Base-by-base conservation (phyloP, 2,329 filamentous ascomycete species). In the Diaporthe aspalathi region DNA sequence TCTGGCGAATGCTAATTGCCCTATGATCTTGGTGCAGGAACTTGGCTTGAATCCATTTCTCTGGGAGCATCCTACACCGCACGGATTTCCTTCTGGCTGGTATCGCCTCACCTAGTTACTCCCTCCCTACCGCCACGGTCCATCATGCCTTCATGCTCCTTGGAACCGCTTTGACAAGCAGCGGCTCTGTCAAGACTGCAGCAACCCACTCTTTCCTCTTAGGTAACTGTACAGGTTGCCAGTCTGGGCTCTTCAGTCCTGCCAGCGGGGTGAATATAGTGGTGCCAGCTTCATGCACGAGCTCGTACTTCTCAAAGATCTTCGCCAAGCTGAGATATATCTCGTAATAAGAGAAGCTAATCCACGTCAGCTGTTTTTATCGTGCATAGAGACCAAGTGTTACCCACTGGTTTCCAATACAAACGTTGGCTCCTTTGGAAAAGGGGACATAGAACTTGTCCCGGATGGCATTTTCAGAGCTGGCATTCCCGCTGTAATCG, bases 371-470 rank as follows among this genome's bases (percentile, higher is more conserved):
- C 60, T 3, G 24, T 7, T 6, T n/a, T 9, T 14, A 12, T 35
- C 35, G 7, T 12, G 2, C 5, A 38, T 38, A 12, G 12, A 38
- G 35, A 5, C 1, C 14, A 11, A 17, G 27, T 1, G 27, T 43
- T 38, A 11, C 78, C 75, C 70, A 79, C 77, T 79, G 78, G 1
- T 73, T 67, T 12, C 77, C 76, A 22, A 79, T 77, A 40, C 78
- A 79, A 8, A 76, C 68, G 24, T 77, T 78, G 0, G 77, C 70
- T 0, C 78, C 77, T 47, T 77, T 76, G 0, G 77, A 80, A 12
- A 79, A 79, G 1, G 77, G 76, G 5, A 79, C 73, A 11, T 78
- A 79, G 47, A 75, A 79, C 2, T 68, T 73, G 70, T 80, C 78
- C 17, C 76, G 71, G 0, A 77, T 60, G 2, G 32, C 4, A 2